Conservation (phyloP, 805 yeast genomes). For the Candida xyloterini region DNA sequence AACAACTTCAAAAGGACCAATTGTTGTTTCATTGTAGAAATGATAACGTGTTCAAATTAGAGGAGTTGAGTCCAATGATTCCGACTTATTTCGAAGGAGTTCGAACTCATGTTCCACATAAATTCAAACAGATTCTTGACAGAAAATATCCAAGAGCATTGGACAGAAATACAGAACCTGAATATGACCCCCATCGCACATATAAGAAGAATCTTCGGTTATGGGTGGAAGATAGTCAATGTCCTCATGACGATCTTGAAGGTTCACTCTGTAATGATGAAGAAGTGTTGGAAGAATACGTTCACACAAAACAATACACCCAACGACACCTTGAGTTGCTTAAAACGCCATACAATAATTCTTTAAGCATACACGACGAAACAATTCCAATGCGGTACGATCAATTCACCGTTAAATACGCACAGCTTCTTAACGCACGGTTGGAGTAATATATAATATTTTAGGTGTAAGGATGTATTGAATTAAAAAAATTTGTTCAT, state of each 20-base stretch:
- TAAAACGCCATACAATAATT: constrained; percentile 8
- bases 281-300: constrained; percentile 31
- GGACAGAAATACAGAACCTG: constrained; percentile 35
- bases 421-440: constrained; percentile 20
- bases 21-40: constrained; percentile 50
- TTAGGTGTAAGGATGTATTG: constrained; percentile 3
- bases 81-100: constrained; percentile 54
- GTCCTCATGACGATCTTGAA: constrained; percentile 26
- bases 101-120: constrained; percentile 50
- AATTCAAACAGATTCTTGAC: constrained; percentile 38
- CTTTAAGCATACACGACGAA: constrained; percentile 20
- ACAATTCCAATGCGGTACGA: constrained; percentile 29
- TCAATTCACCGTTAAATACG: constrained; percentile 25
- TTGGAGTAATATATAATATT: constrained; percentile 11
- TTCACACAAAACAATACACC: constrained; percentile 30
- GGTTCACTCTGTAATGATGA: constrained; percentile 32
- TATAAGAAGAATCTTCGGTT: constrained; percentile 51
- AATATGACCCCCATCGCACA: constrained; percentile 38
- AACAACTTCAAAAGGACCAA: constrained; percentile 23
- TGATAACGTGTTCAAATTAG: constrained; percentile 45
- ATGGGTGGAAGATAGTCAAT: constrained; percentile 45
- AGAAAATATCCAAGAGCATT: constrained; percentile 47
- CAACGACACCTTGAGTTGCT: constrained; percentile 22
- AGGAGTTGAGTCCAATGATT: constrained; percentile 49
- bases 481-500: neutral